phyloP scores from a whole-genome alignment of 495 filamentous ascomycete species.

The Neurospora sp. region DNA sequence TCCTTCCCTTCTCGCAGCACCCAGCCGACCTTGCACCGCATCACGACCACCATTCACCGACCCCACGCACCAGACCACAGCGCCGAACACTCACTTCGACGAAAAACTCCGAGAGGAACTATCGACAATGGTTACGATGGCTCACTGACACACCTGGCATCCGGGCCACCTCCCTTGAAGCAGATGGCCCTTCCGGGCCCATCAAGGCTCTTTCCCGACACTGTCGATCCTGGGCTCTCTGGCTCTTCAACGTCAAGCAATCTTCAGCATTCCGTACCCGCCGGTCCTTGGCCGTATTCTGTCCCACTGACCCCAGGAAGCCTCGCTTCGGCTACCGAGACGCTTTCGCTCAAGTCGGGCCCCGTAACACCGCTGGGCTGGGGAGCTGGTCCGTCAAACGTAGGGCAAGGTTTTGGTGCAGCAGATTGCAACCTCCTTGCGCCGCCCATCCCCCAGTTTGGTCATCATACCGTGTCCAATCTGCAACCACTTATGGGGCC shows the following conservation, averaged over 20 bases:
- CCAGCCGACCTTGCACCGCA: constrained; percentile 24
- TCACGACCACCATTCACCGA: constrained; percentile 22
- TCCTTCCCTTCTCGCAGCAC: constrained; percentile 31
- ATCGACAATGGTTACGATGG: constrained; percentile 92
- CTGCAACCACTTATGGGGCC: constrained; percentile 63
- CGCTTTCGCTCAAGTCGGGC: constrained; percentile 1
- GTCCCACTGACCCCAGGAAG: background rate
- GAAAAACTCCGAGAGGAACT: constrained; percentile 92
- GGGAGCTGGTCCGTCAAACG: constrained; percentile 9
- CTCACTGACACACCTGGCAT: constrained; percentile 61
- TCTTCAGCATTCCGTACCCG: constrained; percentile 7
- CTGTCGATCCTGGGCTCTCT: constrained; percentile 12
- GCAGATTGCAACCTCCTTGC: constrained; percentile 12
- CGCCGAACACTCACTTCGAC: constrained; percentile 69
- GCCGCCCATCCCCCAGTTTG: constrained; percentile 22
- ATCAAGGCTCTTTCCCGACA: constrained; percentile 30
- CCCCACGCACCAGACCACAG: constrained; percentile 28
- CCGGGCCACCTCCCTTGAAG: constrained; percentile 71
- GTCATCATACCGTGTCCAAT: constrained; percentile 35
- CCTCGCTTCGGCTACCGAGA: background rate
- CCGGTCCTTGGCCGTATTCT: constrained; percentile 15
- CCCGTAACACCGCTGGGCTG: constrained; percentile 11
- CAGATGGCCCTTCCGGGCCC: constrained; percentile 67
- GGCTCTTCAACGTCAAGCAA: background rate
- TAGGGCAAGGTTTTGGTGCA: constrained; percentile 2